Base-by-base conservation (phyloP, 495 filamentous ascomycete genomes). In the Aspergillus campestris region DNA sequence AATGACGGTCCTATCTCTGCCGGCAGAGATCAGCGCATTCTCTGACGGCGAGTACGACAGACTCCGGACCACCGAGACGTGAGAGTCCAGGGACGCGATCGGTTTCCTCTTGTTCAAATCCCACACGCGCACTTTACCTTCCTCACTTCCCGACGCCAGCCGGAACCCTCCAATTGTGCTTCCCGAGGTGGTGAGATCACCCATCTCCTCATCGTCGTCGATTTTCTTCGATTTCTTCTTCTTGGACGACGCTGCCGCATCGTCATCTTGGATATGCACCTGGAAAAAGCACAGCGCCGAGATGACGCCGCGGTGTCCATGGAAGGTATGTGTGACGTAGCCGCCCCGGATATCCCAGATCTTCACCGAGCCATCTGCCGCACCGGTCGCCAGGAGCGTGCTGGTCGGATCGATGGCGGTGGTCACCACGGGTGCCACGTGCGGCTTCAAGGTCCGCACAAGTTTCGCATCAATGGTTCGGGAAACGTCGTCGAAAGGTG, bases 301-400 rank as follows among this genome's bases (percentile, higher is more conserved):
- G 15, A 99, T 78, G 31, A 97, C 77, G 6, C 92, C 88, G 51
- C 86, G 83, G 46, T 91, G 90, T 11, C 91, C 92, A 51, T 88
- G 82, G 60, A 99, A 90, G 2, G 89, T 96, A 62, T 99, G 92
- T 11, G 92, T 99, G 24, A 87, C 79, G 60, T 82, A 97, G 10
- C 92, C 94, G 12, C 86, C 89, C 46, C 74, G 68, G 32, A 99
- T 90, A 67, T 99, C 94, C 89, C 88, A 97, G 42, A 99, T 83
- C 62, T 99, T 99, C 49, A 95, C 83, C 4, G 82, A 75, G 24
- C 92, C 92, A 65, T 97, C 92, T 7, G 92, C 87, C 18, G 80
- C 86, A 43, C 92, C 92, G 13, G 90, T 95, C 31, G 91, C 92
- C 34, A 97, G 67, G 8, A 99, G 69, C 10, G 91, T 96, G 55